These are phyloP conservation scores for Malus hybrid DNA, from an alignment of 331 rosid species.

Conservation along the genomic window DNA sequence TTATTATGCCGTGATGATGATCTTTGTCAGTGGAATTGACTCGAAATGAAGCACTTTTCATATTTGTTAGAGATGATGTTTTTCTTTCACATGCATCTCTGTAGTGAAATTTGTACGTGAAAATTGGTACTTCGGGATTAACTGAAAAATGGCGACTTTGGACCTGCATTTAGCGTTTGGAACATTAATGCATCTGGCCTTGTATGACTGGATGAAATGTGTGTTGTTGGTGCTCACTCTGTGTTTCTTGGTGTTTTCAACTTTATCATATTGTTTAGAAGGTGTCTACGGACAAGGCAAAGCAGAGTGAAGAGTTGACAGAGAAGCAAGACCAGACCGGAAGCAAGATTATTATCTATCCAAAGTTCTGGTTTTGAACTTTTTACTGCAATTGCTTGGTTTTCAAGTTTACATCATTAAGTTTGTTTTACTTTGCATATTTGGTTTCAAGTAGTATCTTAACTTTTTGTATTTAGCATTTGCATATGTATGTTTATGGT, in stretches of 20 bases:
- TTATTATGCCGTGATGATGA: not conserved
- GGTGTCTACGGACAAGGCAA: conserved; percentile 47
- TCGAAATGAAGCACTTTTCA: not conserved
- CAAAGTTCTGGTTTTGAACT: not conserved
- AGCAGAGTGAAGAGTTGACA: conserved; percentile 45
- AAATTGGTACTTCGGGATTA: too few species aligned
- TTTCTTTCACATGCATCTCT: not conserved
- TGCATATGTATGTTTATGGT: too few species aligned
- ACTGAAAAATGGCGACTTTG: not conserved
- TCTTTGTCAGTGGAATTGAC: not conserved
- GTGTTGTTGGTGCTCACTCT: conserved; percentile 6
- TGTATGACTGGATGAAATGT: not conserved
- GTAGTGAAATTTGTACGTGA: not conserved
- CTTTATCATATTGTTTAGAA: conserved; percentile 18
- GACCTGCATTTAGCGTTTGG: not conserved
- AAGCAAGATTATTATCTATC: conserved; percentile 63
- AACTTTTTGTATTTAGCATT: too few species aligned
- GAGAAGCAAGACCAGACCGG: conserved; percentile 44
- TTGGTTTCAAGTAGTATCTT: too few species aligned
- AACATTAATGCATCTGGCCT: not conserved
- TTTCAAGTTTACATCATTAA: not conserved
- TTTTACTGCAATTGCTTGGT: not conserved
- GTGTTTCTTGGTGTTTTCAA: conserved; percentile 14
- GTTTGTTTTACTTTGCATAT: not conserved
- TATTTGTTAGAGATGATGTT: not conserved